phyloP scores from a whole-genome alignment of 2,329 filamentous ascomycete species.

The Xylaria sp. region DNA sequence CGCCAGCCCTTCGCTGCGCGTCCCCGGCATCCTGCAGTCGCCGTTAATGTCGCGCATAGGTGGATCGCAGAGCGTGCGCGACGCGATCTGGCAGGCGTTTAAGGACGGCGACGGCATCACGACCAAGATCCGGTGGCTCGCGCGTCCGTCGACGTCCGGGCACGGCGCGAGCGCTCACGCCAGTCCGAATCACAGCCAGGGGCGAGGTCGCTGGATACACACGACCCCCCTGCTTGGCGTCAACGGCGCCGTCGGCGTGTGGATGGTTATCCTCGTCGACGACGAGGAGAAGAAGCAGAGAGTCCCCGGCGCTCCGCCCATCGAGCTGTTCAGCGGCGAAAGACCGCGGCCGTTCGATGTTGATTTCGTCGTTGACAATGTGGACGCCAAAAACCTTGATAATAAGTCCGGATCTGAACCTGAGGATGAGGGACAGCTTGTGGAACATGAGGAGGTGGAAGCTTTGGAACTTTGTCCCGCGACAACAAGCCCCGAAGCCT shows the following conservation, averaged over 20 bases:
- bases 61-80: constrained; percentile 53
- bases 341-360: constrained; percentile 20
- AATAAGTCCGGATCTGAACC: constrained; percentile 3
- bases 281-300: constrained; percentile 52
- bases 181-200: constrained; percentile 50
- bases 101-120: constrained; percentile 73
- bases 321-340: constrained; percentile 15
- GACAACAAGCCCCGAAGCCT: background rate
- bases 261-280: constrained; percentile 78
- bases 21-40: constrained; percentile 70
- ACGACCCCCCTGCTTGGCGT: constrained; percentile 73
- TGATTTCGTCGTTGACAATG: background rate
- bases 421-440: background rate
- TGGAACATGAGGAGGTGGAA: constrained; percentile 8
- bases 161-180: background rate
- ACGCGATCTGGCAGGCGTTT: constrained; percentile 62
- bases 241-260: constrained; percentile 73
- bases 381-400: background rate
- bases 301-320: constrained; percentile 12
- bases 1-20: constrained; percentile 68
- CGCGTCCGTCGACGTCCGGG: constrained; percentile 9
- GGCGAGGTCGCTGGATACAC: constrained; percentile 75
- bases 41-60: constrained; percentile 61
- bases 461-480: background rate
- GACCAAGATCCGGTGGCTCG: constrained; percentile 75